phyloP scores from a whole-genome alignment of 805 yeast genomes.

The Cyberlindnera maritima region DNA sequence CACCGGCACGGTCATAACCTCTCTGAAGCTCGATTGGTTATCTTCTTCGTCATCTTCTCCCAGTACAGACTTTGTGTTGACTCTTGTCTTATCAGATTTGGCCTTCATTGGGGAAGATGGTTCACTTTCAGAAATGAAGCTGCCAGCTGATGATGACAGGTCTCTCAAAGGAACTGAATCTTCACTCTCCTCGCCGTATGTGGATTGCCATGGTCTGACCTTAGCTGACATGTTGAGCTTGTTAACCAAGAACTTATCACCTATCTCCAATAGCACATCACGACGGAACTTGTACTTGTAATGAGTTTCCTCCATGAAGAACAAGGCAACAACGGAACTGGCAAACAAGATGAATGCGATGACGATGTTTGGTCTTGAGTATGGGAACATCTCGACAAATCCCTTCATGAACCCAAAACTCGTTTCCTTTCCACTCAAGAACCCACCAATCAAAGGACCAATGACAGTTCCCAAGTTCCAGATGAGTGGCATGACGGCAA shows the following conservation, averaged over 20 bases:
- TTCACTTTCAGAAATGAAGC: neutral
- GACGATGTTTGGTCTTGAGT: slow-evolving; percentile 18
- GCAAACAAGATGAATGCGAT: slow-evolving; percentile 6
- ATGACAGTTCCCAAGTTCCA: slow-evolving; percentile 16
- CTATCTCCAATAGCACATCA: slow-evolving; percentile 15
- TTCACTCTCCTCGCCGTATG: neutral
- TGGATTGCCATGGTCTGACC: slow-evolving; percentile 10
- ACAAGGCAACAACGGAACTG: slow-evolving; percentile 10
- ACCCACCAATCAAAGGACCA: slow-evolving; percentile 22
- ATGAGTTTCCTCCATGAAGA: slow-evolving; percentile 22
- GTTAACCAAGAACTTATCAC: slow-evolving; percentile 7
- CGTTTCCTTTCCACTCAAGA: slow-evolving; percentile 13
- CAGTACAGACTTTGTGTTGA: neutral
- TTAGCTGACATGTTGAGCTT: neutral
- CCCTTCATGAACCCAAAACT: slow-evolving; percentile 8
- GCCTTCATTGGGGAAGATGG: neutral
- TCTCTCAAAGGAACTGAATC: neutral
- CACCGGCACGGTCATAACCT: neutral
- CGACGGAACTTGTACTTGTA: slow-evolving; percentile 14
- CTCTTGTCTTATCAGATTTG: neutral
- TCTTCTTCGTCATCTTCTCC: neutral
- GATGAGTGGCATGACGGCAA: slow-evolving; percentile 19
- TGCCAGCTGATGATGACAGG: neutral
- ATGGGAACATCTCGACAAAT: slow-evolving; percentile 11
- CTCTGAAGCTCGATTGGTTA: neutral